Conservation (phyloP, 345 rosid species). For the Rhizophora apiculata region DNA sequence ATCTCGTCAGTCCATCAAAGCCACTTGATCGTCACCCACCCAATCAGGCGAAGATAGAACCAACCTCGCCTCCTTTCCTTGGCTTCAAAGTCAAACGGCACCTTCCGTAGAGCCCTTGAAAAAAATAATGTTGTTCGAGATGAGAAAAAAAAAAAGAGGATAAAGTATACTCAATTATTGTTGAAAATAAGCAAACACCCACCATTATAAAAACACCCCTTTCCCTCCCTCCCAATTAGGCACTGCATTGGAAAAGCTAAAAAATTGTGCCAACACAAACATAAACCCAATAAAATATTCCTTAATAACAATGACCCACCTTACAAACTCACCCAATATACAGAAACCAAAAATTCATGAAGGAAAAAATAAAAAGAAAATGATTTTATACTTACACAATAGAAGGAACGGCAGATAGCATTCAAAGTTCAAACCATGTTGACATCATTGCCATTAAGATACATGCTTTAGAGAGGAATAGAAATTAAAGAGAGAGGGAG, state of each 20-base stretch:
- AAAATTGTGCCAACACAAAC: constrained; percentile 16
- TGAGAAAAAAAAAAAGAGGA: neutral
- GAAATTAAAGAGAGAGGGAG: too few relatives aligned
- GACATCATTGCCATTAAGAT: too few relatives aligned
- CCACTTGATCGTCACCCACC: constrained; percentile 12
- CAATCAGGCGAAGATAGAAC: constrained; percentile 2
- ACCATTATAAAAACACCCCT: constrained; percentile 15
- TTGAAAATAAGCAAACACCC: constrained; percentile 19
- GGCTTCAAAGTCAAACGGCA: constrained; percentile 42
- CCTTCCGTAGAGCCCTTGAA: constrained; percentile 55
- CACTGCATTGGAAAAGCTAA: constrained; percentile 7
- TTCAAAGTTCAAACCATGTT: neutral
- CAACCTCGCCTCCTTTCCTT: neutral
- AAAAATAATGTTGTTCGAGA: neutral
- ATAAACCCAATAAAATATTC: constrained; percentile 2
- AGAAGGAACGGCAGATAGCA: constrained; percentile 19
- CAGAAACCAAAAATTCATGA: neutral
- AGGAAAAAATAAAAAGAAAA: neutral
- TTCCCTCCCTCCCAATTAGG: constrained; percentile 6
- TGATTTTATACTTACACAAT: constrained; percentile 10
- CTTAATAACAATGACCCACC: constrained; percentile 7
- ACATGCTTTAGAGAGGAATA: too few relatives aligned
- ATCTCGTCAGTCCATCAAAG: constrained; percentile 16
- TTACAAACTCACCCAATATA: neutral
- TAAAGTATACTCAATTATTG: constrained; percentile 11